Evolutionary conservation across 192 early-diverging fungal genomes (phyloP).

Genomic region (Pilobolus umbonatus): DNA sequence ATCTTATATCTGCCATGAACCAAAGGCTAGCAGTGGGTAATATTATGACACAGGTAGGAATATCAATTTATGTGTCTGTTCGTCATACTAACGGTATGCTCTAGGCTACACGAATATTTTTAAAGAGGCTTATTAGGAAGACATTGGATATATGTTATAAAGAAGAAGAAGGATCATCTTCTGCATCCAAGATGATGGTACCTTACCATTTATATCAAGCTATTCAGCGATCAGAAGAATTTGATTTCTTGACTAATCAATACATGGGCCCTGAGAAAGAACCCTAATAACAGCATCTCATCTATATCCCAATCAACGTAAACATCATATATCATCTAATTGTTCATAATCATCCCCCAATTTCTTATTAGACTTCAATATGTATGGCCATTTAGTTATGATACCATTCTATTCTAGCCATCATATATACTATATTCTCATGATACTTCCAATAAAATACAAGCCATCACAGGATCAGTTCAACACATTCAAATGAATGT

Average conservation of each 20-base stretch:
- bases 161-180: slow-evolving; percentile 16
- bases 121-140: slow-evolving; percentile 38
- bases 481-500: too few species aligned
- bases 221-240: slow-evolving; percentile 33
- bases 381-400: too few species aligned
- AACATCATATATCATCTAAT: too few species aligned
- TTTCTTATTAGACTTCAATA: too few species aligned
- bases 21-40: slow-evolving; percentile 46
- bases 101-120: slow-evolving; percentile 45
- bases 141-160: slow-evolving; percentile 37
- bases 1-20: slow-evolving; percentile 33
- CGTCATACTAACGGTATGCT: not conserved
- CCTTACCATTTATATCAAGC: slow-evolving; percentile 54
- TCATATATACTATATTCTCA: too few species aligned
- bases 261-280: slow-evolving; percentile 21
- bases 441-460: too few species aligned
- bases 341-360: too few species aligned
- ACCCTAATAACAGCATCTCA: too few species aligned
- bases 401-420: too few species aligned
- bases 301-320: too few species aligned
- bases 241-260: slow-evolving; percentile 47
- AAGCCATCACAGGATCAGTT: too few species aligned
- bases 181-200: slow-evolving; percentile 36
- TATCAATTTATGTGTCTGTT: not conserved
- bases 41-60: slow-evolving; percentile 33